Evolutionary conservation across 768 basidiomycete genomes (phyloP).

Genomic region (Boletus tomentosulus): DNA sequence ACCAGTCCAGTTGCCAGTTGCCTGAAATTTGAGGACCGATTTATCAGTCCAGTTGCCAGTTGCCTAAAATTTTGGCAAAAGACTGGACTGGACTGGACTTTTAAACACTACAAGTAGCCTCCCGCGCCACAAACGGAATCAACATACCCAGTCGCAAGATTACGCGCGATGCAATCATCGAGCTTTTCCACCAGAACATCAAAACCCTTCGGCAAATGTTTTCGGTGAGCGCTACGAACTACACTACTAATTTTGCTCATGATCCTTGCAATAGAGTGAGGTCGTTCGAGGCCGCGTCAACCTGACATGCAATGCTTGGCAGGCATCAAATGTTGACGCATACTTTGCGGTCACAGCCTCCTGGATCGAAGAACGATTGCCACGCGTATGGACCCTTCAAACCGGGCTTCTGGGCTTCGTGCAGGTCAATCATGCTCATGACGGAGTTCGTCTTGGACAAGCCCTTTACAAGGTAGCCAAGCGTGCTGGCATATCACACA

Average conservation of each 20-base stretch:
- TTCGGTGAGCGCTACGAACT: neutral
- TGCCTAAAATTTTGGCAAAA: no score
- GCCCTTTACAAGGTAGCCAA: neutral
- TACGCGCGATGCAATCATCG: no score
- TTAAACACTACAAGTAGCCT: neutral
- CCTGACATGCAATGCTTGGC: constrained; percentile 40
- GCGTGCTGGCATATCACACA: no score
- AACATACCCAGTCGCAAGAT: neutral
- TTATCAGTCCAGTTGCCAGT: no score
- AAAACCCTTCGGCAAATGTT: neutral
- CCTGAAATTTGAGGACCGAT: no score
- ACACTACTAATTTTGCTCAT: neutral
- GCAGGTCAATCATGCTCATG: constrained; percentile 35
- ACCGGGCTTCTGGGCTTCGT: constrained; percentile 30
- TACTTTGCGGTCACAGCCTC: constrained; percentile 36
- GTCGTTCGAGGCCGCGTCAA: constrained; percentile 13
- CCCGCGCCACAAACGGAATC: neutral
- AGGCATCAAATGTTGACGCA: constrained; percentile 34
- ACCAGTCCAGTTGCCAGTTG: no score
- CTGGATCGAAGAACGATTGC: constrained; percentile 14
- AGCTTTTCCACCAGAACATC: no score
- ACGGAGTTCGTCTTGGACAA: constrained; percentile 16
- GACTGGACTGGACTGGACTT: no score
- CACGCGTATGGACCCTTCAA: constrained; percentile 26
- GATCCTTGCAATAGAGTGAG: neutral